phyloP scores from a whole-genome alignment of 2,329 filamentous ascomycete species.

The Apiospora hydei region DNA sequence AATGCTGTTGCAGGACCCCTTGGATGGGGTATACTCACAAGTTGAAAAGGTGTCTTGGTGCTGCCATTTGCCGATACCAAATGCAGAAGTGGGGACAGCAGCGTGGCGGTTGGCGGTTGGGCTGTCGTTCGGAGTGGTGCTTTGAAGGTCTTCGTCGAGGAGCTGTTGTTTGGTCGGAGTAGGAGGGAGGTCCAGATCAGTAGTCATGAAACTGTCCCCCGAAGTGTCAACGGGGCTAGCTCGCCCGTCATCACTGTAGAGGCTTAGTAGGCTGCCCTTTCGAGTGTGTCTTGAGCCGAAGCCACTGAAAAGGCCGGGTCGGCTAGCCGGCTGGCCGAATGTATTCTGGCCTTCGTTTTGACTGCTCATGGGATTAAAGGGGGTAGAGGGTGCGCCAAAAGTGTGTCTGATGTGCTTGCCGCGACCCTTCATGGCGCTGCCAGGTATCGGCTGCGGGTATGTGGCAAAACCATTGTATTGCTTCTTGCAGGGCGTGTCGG shows the following conservation, averaged over 20 bases:
- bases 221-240: conserved; percentile 60
- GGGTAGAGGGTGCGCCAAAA: conserved; percentile 82
- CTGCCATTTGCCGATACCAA: conserved; percentile 39
- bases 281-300: conserved; percentile 56
- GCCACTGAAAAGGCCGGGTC: conserved; percentile 71
- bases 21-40: conserved; percentile 53
- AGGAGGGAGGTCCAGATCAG: conserved; percentile 81
- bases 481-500: conserved; percentile 96
- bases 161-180: conserved; percentile 84
- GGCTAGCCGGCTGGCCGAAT: conserved; percentile 64
- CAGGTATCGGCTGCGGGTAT: conserved; percentile 62
- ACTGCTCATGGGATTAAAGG: conserved; percentile 70
- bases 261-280: conserved; percentile 77
- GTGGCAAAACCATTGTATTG: conserved; percentile 74
- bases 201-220: conserved; percentile 38
- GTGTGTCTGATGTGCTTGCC: conserved; percentile 72
- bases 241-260: conserved; percentile 75
- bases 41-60: conserved; percentile 37
- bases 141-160: conserved; percentile 45
- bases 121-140: conserved; percentile 51
- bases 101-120: conserved; percentile 57
- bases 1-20: conserved; percentile 33
- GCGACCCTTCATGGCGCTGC: conserved; percentile 68
- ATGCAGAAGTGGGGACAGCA: conserved; percentile 50
- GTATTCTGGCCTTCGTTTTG: conserved; percentile 49